Evolutionary conservation across 352 stramenopile genomes (phyloP).

Genomic region (Phytopythium kandeliae): DNA sequence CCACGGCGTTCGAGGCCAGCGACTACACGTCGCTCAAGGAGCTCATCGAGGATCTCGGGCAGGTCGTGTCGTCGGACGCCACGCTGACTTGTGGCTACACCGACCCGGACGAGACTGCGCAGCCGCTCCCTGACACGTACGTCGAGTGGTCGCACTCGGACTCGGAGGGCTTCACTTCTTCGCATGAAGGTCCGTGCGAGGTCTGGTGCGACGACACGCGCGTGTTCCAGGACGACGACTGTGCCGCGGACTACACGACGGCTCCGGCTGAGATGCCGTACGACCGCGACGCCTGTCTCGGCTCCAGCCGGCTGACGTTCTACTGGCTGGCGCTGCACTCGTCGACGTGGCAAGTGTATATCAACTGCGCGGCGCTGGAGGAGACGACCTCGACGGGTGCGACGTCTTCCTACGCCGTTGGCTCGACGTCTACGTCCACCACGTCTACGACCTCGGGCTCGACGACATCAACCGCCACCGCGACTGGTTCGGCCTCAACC

Average conservation of each 20-base stretch:
- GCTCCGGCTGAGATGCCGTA: constrained; percentile 16
- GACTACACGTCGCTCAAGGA: constrained; percentile 23
- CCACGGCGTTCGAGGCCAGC: constrained; percentile 16
- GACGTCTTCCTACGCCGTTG: no score
- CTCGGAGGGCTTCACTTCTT: constrained; percentile 14
- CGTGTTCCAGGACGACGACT: constrained; percentile 24
- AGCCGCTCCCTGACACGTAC: constrained; percentile 11
- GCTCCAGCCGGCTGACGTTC: constrained; percentile 15
- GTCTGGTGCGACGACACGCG: constrained; percentile 27
- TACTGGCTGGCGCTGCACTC: constrained; percentile 29
- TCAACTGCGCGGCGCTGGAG: constrained; percentile 18
- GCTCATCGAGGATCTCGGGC: constrained; percentile 16
- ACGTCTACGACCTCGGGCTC: no score
- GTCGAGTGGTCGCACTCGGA: no score
- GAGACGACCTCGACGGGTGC: no score
- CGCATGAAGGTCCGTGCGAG: constrained; percentile 23
- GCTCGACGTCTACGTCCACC: no score
- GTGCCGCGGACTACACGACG: constrained; percentile 11
- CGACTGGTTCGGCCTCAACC: background rate
- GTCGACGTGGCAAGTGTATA: constrained; percentile 25
- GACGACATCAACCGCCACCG: constrained; percentile 1
- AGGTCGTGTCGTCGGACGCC: constrained; percentile 13
- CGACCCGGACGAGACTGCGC: background rate
- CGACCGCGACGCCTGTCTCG: constrained; percentile 18
- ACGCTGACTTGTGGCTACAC: constrained; percentile 18